A percentile compares a stretch with the other conserved stretches of the same genome.
These are phyloP conservation scores for Cantharellus cinnabarinus DNA, from an alignment of 768 basidiomycete genomes.

Conservation along the genomic window DNA sequence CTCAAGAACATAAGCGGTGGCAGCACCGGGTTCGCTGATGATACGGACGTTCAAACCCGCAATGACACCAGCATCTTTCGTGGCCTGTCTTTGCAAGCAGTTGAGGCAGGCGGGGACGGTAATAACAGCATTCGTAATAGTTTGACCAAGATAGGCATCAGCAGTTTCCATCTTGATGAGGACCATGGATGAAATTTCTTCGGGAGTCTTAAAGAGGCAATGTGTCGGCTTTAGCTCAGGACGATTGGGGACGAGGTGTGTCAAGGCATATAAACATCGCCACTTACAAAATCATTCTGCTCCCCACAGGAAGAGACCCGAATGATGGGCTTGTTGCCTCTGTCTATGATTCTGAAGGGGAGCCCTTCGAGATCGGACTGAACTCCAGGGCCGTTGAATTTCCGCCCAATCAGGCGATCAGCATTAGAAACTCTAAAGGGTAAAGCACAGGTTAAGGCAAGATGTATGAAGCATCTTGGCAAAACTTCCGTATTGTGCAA, in stretches of 20 bases:
- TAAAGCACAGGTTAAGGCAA: not conserved
- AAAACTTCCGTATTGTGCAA: slow-evolving; percentile 17
- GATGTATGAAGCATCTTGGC: not conserved
- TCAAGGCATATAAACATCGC: not conserved
- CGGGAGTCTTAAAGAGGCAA: slow-evolving; percentile 16
- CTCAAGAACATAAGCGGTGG: slow-evolving; percentile 49
- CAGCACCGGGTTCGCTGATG: slow-evolving; percentile 41
- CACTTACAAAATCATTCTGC: slow-evolving; percentile 29
- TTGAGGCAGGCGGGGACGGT: slow-evolving; percentile 34
- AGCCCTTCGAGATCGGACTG: slow-evolving; percentile 30
- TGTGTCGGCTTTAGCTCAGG: not conserved
- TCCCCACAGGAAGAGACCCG: slow-evolving; percentile 34
- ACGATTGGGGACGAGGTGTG: not conserved
- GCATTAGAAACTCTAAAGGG: slow-evolving; percentile 23
- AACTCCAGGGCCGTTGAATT: slow-evolving; percentile 25
- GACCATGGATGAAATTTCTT: slow-evolving; percentile 31
- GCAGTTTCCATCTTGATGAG: slow-evolving; percentile 32
- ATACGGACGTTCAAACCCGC: slow-evolving; percentile 30
- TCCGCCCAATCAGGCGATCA: slow-evolving; percentile 24
- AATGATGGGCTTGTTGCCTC: slow-evolving; percentile 31
- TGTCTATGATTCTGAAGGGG: slow-evolving; percentile 27
- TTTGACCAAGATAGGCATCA: slow-evolving; percentile 29
- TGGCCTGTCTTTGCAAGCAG: slow-evolving; percentile 30
- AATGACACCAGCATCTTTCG: slow-evolving; percentile 30
- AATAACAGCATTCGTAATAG: slow-evolving; percentile 27